These are phyloP conservation scores for Solanum habrochaites DNA, from an alignment of 257 asterid genomes.

Conservation along the genomic window DNA sequence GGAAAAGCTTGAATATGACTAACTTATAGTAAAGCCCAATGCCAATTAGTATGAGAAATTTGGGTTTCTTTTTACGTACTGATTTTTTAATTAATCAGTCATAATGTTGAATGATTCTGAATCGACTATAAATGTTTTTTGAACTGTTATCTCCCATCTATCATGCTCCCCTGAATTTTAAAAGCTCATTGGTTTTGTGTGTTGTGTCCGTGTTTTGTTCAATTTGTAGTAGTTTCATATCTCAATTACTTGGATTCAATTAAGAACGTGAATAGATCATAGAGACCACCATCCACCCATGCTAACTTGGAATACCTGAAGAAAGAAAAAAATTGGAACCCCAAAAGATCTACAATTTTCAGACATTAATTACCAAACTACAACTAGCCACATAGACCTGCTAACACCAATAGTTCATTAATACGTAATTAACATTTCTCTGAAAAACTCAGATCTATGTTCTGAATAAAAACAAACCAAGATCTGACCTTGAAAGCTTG, in stretches of 20 bases:
- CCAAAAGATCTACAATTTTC: background rate
- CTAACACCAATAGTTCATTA: background rate
- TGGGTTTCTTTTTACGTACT: background rate
- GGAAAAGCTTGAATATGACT: background rate
- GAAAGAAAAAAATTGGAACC: background rate
- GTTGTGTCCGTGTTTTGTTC: background rate
- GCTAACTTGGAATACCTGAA: background rate
- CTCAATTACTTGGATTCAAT: background rate
- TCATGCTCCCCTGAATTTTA: background rate
- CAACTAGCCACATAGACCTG: background rate
- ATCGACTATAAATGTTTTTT: background rate
- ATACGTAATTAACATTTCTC: background rate
- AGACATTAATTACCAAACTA: background rate
- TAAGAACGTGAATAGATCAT: background rate
- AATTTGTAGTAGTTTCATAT: background rate
- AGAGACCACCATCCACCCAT: background rate
- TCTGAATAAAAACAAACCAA: background rate
- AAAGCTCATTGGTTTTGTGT: background rate
- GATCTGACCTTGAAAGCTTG: conserved; percentile 85
- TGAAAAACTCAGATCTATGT: background rate
- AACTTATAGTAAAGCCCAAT: background rate
- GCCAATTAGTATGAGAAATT: background rate
- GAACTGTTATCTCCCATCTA: background rate
- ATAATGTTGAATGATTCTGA: background rate
- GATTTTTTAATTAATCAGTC: background rate